These are phyloP conservation scores for Pseudogymnoascus destructans DNA, from an alignment of 2,329 filamentous ascomycete species.

Conservation along the genomic window DNA sequence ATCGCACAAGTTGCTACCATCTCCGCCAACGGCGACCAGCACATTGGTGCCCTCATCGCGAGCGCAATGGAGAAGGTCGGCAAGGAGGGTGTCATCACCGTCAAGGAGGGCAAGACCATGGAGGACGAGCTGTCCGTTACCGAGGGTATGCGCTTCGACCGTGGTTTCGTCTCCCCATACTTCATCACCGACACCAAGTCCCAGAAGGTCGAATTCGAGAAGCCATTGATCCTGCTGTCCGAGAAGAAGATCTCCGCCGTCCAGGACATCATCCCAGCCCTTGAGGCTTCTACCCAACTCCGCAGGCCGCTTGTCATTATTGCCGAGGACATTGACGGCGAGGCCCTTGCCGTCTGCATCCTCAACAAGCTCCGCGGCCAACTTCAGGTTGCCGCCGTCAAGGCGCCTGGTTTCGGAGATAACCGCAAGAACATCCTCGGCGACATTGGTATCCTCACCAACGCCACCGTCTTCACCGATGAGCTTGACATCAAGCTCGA, in stretches of 20 bases:
- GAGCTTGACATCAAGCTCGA: conserved; percentile 99
- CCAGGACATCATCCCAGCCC: conserved; percentile 95
- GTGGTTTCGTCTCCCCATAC: conserved; percentile 95
- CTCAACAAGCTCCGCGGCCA: conserved; percentile 99
- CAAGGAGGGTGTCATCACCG: conserved; percentile 99
- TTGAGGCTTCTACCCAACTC: conserved; percentile 91
- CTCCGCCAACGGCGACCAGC: conserved; percentile 89
- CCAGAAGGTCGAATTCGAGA: conserved; percentile 99
- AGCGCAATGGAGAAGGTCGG: conserved; percentile 99
- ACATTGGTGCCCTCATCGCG: conserved; percentile 91
- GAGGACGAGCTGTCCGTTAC: conserved; percentile 97
- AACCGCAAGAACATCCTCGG: conserved; percentile 99
- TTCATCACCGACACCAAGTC: conserved; percentile 99
- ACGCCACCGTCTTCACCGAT: conserved; percentile 93
- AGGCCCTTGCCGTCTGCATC: conserved; percentile 97
- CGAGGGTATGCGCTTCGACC: conserved; percentile 99
- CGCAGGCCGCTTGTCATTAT: conserved; percentile 96
- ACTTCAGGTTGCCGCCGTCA: conserved; percentile 95
- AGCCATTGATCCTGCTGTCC: conserved; percentile 93
- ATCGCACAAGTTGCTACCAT: conserved; percentile 98
- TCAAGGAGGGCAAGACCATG: conserved; percentile 99
- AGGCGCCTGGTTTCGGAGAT: conserved; percentile 98
- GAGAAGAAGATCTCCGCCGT: conserved; percentile 99
- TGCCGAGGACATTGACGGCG: conserved; percentile 96
- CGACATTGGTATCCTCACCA: conserved; percentile 89